Conservation (phyloP, 495 filamentous ascomycete species). For the Hamigera avellanea region DNA sequence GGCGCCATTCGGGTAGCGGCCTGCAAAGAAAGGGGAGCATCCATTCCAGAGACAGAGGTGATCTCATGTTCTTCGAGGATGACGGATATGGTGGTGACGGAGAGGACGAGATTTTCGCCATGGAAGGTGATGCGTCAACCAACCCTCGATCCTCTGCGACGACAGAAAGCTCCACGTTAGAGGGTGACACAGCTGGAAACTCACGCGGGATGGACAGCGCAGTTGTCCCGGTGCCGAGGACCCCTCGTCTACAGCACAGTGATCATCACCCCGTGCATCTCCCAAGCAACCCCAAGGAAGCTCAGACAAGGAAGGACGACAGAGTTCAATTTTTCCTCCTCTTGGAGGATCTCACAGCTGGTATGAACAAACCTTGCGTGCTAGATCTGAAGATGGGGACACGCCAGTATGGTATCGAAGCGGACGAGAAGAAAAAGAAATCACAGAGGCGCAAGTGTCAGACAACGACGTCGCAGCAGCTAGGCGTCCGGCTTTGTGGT, state of each 20-base stretch:
- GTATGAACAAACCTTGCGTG: slow-evolving; percentile 92
- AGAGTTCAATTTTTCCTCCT: slow-evolving; percentile 87
- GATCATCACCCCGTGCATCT: slow-evolving; percentile 13
- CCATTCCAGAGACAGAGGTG: slow-evolving; percentile 43
- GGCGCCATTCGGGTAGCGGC: slow-evolving; percentile 73
- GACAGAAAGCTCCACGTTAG: too few relatives aligned
- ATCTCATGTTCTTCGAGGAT: slow-evolving; percentile 75
- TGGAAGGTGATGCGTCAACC: slow-evolving; percentile 46
- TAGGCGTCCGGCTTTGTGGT: slow-evolving; percentile 89
- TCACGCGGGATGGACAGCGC: too few relatives aligned
- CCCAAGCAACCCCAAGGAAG: slow-evolving; percentile 68
- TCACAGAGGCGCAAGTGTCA: slow-evolving; percentile 90
- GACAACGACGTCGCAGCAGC: slow-evolving; percentile 77
- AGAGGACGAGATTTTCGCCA: slow-evolving; percentile 64
- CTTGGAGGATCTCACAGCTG: slow-evolving; percentile 92
- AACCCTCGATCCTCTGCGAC: neutral
- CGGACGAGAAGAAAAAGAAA: slow-evolving; percentile 78
- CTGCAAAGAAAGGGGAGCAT: slow-evolving; percentile 59
- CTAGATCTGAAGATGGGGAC: slow-evolving; percentile 99
- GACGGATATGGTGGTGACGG: slow-evolving; percentile 71
- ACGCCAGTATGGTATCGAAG: slow-evolving; percentile 95
- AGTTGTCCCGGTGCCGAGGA: too few relatives aligned
- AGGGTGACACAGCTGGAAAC: too few relatives aligned
- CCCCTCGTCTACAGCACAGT: too few relatives aligned
- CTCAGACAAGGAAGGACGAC: slow-evolving; percentile 54